Base-by-base conservation (phyloP, 2,329 filamentous ascomycete species). In the Phialemoniopsis sp. region DNA sequence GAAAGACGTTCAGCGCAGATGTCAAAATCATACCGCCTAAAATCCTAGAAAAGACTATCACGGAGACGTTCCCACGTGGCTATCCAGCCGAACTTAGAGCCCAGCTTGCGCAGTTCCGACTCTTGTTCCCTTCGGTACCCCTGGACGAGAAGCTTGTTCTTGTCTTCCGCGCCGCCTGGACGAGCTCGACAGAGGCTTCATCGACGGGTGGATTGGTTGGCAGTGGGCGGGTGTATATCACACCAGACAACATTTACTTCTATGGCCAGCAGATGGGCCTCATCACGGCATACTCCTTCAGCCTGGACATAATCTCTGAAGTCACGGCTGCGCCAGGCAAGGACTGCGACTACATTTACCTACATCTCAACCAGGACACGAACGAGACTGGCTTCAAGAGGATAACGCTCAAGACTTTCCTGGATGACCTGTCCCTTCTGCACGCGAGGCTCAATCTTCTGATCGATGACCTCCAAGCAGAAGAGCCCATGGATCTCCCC, bases 241-340 rank as follows among this genome's bases (percentile, higher is more conserved):
- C 91, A 1, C 75, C 84, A 0, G 82, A 85, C 45, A 86, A 90
- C 47, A 82, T 98, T 58, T 97, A 95, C 61, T 97, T 98, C 57
- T 98, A 96, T 63, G 94, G 90, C 52, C 87, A 97, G 55, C 87
- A 96, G 56, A 82, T 96, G 58, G 93, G 93, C 6, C 74, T 98
- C 6, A 85, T 97, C 1, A 73, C 95, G 29, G 87, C 91, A 2
- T 91, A 89, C 37, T 79, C 79, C 13, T 79, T 94, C 37, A 80
- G 76, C 39, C 71, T 98, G 41, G 76, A 82, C 39, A 81, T 77
- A 35, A 88, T 98, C 41, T 80, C 81, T 8, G 93, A 97, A 61
- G 88, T 97, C 32, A 96, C 89, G 17, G 87, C 87, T 29, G 89
- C 89, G 3, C 85, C 89, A 12, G 93, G 93, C 15, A 84, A 84